Evolutionary conservation across 2,329 filamentous ascomycete genomes (phyloP), one percentile per base, ranked within the genome.

Genomic region (Epichloe aotearoae): DNA sequence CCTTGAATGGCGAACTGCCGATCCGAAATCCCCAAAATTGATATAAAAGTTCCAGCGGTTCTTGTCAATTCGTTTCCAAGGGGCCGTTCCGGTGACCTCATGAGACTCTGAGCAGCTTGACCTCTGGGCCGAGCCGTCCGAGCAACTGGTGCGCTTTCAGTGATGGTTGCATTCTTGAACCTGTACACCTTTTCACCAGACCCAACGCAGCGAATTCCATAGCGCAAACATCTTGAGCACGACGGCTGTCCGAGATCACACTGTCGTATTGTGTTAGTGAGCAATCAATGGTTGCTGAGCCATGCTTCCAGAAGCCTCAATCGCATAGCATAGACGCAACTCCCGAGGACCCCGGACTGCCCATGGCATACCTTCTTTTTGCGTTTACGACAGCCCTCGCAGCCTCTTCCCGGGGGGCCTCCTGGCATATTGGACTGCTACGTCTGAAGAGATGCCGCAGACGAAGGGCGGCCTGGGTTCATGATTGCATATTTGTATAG

Each of bases 1-100:
- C 69, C 71, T 41, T 62, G 61, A 6, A 77, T 56, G 43, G 75
- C 73, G 54, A 72, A 76, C 17, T 70, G 63, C 17, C 73, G 61
- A 44, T 76, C 71, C 0, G 64, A 66, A 3, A 69, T 61, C 26
- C 65, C 56, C 2, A 73, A 63, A 46, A 58, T 58, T 47, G 52
- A 65, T 46, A 58, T 66, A 49, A 61, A 59, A 2, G 60, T 47
- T n/a, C 51, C 47, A 14, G 51, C 40, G 3, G 40, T 47, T 17
- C 33, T 19, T 14, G 47, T 50, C 19, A 47, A 26, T 23, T 52
- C 44, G 30, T 45, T 50, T 23, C 44, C 51, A 14, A 50, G 34
- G 11, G 47, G 51, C 14, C 47, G 40, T 40, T 37, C 30, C n/a
- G 44, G 51, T 19, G 43, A 11, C 26, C 39, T 44, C 11, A 23